phyloP scores from a whole-genome alignment of 495 filamentous ascomycete species.

The Annulohypoxylon maeteangense region DNA sequence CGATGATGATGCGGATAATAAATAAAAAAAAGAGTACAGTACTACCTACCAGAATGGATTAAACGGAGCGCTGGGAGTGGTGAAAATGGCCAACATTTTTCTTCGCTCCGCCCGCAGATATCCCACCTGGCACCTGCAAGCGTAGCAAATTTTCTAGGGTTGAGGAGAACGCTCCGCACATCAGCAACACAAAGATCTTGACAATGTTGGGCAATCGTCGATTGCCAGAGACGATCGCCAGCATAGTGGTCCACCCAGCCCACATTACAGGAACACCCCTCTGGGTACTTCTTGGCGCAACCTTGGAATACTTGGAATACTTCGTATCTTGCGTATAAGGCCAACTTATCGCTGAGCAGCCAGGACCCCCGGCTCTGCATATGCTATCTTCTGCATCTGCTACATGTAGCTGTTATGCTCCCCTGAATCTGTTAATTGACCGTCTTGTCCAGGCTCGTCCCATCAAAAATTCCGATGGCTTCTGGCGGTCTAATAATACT shows the following conservation, averaged over 20 bases:
- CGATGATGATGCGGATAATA: slow-evolving; percentile 26
- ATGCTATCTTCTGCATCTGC: not conserved
- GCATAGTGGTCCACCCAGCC: slow-evolving; percentile 16
- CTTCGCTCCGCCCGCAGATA: slow-evolving; percentile 25
- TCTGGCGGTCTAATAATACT: slow-evolving; percentile 42
- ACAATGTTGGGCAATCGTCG: slow-evolving; percentile 42
- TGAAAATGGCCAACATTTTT: slow-evolving; percentile 26
- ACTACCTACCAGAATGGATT: slow-evolving; percentile 38
- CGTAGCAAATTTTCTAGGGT: slow-evolving; percentile 30
- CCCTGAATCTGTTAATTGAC: slow-evolving; percentile 26
- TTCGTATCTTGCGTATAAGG: slow-evolving; percentile 33
- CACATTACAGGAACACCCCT: slow-evolving; percentile 36
- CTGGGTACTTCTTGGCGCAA: slow-evolving; percentile 33
- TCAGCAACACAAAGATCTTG: slow-evolving; percentile 41
- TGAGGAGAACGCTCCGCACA: slow-evolving; percentile 26
- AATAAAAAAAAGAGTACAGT: slow-evolving; percentile 32
- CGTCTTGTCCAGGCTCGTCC: not conserved
- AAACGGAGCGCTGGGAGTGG: slow-evolving; percentile 31
- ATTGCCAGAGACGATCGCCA: slow-evolving; percentile 26
- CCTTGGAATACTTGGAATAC: slow-evolving; percentile 8
- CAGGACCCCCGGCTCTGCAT: slow-evolving; percentile 15
- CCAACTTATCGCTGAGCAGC: slow-evolving; percentile 33
- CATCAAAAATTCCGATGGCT: slow-evolving; percentile 26
- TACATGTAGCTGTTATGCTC: slow-evolving; percentile 7
- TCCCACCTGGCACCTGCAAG: slow-evolving; percentile 24